Evolutionary conservation across 1,284 basidiomycete species (phyloP).

Genomic region (Marasmius fiardii): DNA sequence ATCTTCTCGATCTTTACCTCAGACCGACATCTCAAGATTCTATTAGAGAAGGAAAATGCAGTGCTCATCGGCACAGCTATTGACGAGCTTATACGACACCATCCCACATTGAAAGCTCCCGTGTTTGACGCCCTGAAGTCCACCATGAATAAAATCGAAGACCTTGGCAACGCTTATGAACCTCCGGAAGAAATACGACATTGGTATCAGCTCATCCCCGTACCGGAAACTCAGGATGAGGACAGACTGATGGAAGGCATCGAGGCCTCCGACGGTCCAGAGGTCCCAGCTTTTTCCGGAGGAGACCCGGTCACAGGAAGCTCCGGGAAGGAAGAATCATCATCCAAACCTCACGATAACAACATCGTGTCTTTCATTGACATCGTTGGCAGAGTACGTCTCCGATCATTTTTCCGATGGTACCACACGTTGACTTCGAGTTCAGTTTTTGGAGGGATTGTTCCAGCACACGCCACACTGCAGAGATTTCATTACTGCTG

Average conservation of each 20-base stretch:
- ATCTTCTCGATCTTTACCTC: slow-evolving; percentile 88
- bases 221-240: slow-evolving; percentile 26
- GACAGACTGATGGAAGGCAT: slow-evolving; percentile 55
- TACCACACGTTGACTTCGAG: slow-evolving; percentile 12
- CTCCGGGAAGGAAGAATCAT: slow-evolving; percentile 32
- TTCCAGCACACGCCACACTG: slow-evolving; percentile 91
- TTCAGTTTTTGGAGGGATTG: slow-evolving; percentile 83
- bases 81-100: slow-evolving; percentile 96
- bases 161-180: slow-evolving; percentile 60
- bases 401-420: neutral
- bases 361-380: slow-evolving; percentile 74
- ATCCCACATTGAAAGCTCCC: slow-evolving; percentile 80
- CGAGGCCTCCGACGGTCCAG: slow-evolving; percentile 19
- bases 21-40: slow-evolving; percentile 80
- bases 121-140: slow-evolving; percentile 77
- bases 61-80: slow-evolving; percentile 85
- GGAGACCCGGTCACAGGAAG: slow-evolving; percentile 27
- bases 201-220: slow-evolving; percentile 58
- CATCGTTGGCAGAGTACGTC: slow-evolving; percentile 64
- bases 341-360: slow-evolving; percentile 64
- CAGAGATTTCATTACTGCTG: slow-evolving; percentile 81
- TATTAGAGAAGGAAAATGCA: slow-evolving; percentile 92
- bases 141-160: slow-evolving; percentile 71
- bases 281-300: slow-evolving; percentile 16
- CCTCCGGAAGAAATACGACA: slow-evolving; percentile 57